Evolutionary conservation across 1,284 basidiomycete genomes (phyloP).

Genomic region (Chondrostereum purpureum): DNA sequence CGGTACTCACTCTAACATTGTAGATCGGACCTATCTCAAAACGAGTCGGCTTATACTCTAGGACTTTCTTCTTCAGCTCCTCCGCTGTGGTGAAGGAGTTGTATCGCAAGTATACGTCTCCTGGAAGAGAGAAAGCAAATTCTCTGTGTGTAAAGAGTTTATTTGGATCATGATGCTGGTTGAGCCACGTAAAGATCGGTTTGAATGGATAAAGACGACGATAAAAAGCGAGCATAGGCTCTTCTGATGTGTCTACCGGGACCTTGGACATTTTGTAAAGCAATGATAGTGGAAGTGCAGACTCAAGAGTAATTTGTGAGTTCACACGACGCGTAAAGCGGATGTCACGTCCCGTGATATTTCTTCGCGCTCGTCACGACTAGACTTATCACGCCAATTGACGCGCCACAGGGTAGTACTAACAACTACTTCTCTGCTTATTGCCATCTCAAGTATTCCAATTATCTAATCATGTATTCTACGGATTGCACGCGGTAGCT

Average conservation of each 20-base stretch:
- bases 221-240: conserved; percentile 86
- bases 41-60: conserved; percentile 78
- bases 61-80: conserved; percentile 89
- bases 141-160: conserved; percentile 88
- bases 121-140: conserved; percentile 92
- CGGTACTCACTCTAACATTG: conserved; percentile 65
- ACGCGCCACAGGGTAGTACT: too few species aligned
- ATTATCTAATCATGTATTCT: too few species aligned
- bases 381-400: not conserved
- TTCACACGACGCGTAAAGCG: not conserved
- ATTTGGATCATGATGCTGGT: conserved; percentile 68
- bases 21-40: conserved; percentile 98
- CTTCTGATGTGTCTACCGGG: conserved; percentile 21
- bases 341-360: not conserved
- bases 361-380: not conserved
- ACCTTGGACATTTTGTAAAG: conserved; percentile 16
- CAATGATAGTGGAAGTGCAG: not conserved
- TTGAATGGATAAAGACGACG: conserved; percentile 91
- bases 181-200: conserved; percentile 91
- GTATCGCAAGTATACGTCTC: conserved; percentile 93
- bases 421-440: too few species aligned
- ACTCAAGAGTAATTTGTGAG: too few species aligned
- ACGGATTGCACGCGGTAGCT: too few species aligned
- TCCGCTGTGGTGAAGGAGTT: conserved; percentile 84
- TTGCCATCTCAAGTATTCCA: too few species aligned